These are phyloP conservation scores for Pseudogymnoascus verrucosus DNA, from an alignment of 2,329 filamentous ascomycete genomes.

Conservation along the genomic window DNA sequence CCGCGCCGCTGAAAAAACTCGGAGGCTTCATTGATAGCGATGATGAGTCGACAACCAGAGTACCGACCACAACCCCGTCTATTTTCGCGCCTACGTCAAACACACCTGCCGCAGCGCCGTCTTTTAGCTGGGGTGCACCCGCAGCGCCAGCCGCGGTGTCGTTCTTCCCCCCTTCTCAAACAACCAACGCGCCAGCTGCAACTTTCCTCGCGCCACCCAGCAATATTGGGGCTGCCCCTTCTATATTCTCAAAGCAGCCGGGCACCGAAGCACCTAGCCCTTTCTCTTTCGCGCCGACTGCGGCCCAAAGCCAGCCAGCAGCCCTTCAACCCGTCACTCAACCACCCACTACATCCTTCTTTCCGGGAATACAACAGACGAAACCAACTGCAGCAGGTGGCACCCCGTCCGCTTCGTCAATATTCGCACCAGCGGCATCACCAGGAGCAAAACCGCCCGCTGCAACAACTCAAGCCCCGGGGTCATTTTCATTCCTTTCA, in stretches of 20 bases:
- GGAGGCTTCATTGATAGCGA: constrained; percentile 8
- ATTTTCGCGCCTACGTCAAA: neutral
- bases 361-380: neutral
- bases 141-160: neutral
- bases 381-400: neutral
- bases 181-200: neutral
- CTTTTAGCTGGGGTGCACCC: neutral
- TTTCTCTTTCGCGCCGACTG: neutral
- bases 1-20: neutral
- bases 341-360: neutral
- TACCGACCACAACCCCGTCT: neutral
- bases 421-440: neutral
- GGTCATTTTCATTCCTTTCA: neutral
- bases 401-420: neutral
- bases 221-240: neutral
- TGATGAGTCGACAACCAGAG: neutral
- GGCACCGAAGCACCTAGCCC: neutral
- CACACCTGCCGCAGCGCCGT: neutral
- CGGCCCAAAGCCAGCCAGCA: neutral
- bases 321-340: neutral
- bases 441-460: neutral
- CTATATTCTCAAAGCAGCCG: neutral
- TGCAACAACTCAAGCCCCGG: neutral
- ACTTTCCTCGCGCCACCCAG: neutral
- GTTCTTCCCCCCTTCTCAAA: neutral